Conservation (phyloP, 768 basidiomycete species). For the Mycena amicta region DNA sequence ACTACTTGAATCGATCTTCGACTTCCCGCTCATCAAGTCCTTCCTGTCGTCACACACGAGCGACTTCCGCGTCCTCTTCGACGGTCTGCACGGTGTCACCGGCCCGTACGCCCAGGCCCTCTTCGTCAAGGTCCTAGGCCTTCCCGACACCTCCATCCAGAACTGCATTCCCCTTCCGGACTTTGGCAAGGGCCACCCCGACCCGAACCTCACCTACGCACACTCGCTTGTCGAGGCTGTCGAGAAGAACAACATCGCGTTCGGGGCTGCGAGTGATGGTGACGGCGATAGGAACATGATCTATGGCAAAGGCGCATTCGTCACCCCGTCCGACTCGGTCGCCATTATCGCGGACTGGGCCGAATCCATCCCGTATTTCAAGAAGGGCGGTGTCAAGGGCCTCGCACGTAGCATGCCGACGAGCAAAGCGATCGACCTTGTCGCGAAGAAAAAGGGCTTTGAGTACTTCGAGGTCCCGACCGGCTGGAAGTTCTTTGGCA, state of each 20-base stretch:
- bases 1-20: constrained; percentile 88
- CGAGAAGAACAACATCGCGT: constrained; percentile 81
- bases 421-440: constrained; percentile 93
- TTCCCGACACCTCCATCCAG: constrained; percentile 80
- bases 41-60: constrained; percentile 75
- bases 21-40: constrained; percentile 87
- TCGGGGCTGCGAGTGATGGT: constrained; percentile 96
- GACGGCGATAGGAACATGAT: constrained; percentile 99
- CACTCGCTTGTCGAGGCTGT: constrained; percentile 91
- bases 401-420: constrained; percentile 98
- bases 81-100: constrained; percentile 95
- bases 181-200: constrained; percentile 97
- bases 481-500: constrained; percentile 99
- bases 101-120: constrained; percentile 94
- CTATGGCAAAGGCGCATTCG: constrained; percentile 96
- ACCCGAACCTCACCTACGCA: constrained; percentile 98
- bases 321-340: constrained; percentile 96
- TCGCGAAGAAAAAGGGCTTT: constrained; percentile 90
- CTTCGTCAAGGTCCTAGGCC: constrained; percentile 79
- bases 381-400: constrained; percentile 89
- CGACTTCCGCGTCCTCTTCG: constrained; percentile 88
- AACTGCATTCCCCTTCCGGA: constrained; percentile 91
- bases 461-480: constrained; percentile 97
- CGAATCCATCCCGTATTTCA: constrained; percentile 89
- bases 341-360: constrained; percentile 99